Evolutionary conservation across 192 early-diverging fungal genomes (phyloP).

Genomic region (Umbelopsis sp.): DNA sequence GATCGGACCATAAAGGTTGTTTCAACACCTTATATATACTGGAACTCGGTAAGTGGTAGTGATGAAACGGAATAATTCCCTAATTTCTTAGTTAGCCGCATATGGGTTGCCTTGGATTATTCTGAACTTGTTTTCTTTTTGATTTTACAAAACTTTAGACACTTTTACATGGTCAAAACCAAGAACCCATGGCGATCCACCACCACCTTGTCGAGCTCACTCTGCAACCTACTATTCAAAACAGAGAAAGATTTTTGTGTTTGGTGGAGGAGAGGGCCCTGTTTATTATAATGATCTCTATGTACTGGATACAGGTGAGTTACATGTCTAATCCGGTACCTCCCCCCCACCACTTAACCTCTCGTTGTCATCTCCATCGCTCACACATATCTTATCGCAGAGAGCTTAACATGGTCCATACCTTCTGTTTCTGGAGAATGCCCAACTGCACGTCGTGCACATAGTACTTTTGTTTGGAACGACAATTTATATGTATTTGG

Average conservation of each 20-base stretch:
- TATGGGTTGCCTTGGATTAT: no score
- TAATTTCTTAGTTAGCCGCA: no score
- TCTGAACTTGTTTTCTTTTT: no score
- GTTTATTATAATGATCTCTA: slow-evolving; percentile 79
- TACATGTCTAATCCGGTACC: no score
- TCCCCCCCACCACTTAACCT: no score
- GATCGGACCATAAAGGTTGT: slow-evolving; percentile 72
- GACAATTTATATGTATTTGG: slow-evolving; percentile 79
- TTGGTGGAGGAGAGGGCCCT: slow-evolving; percentile 89
- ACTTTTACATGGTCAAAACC: slow-evolving; percentile 81
- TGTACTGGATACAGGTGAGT: slow-evolving; percentile 69
- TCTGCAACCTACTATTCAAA: slow-evolving; percentile 67
- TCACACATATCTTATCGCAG: slow-evolving; percentile 14
- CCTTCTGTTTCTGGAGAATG: slow-evolving; percentile 50
- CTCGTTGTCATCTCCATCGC: background rate
- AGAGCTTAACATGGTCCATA: slow-evolving; percentile 66
- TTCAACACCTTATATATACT: slow-evolving; percentile 77
- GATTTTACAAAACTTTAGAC: slow-evolving; percentile 46
- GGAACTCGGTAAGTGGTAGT: slow-evolving; percentile 57
- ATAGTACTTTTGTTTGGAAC: slow-evolving; percentile 75
- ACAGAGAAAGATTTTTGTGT: slow-evolving; percentile 64
- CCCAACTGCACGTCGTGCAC: slow-evolving; percentile 77
- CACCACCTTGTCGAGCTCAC: slow-evolving; percentile 85
- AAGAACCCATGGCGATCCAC: slow-evolving; percentile 66
- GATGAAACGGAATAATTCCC: no score